Evolutionary conservation across 1,139 yeast species (phyloP).

Genomic region (Nakaseomyces kungkrabaensis): DNA sequence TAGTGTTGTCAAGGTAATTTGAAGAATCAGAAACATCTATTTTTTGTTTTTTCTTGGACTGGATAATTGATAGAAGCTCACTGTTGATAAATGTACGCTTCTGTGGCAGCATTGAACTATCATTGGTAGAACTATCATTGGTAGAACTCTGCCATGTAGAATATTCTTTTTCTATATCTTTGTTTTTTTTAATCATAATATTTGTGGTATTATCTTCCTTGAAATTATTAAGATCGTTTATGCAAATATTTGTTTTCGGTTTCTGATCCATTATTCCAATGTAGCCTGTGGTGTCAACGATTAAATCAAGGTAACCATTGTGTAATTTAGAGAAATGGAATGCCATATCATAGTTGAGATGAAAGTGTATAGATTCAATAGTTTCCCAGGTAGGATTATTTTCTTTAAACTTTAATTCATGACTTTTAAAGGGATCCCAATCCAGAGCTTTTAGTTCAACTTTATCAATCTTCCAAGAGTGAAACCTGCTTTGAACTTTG

Average conservation of each 20-base stretch:
- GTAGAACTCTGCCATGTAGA: not conserved
- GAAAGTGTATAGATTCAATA: not conserved
- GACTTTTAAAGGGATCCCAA: slow-evolving; percentile 17
- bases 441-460: slow-evolving; percentile 8
- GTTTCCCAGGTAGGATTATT: not conserved
- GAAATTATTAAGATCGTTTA: not conserved
- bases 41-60: slow-evolving; percentile 4
- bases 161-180: not conserved
- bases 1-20: not conserved
- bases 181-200: not conserved
- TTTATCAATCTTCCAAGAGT: slow-evolving; percentile 13
- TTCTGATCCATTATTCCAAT: not conserved
- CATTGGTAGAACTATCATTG: not conserved
- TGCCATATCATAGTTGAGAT: no score
- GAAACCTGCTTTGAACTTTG: not conserved
- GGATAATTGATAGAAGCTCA: slow-evolving; percentile 13
- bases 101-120: slow-evolving; percentile 14
- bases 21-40: not conserved
- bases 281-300: not conserved
- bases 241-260: not conserved
- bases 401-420: not conserved
- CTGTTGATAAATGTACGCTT: slow-evolving; percentile 19
- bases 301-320: not conserved
- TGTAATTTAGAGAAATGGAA: not conserved
- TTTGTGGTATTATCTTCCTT: not conserved